phyloP scores from a whole-genome alignment of 129 eudicot genomes.

The Cynara cardunculus region DNA sequence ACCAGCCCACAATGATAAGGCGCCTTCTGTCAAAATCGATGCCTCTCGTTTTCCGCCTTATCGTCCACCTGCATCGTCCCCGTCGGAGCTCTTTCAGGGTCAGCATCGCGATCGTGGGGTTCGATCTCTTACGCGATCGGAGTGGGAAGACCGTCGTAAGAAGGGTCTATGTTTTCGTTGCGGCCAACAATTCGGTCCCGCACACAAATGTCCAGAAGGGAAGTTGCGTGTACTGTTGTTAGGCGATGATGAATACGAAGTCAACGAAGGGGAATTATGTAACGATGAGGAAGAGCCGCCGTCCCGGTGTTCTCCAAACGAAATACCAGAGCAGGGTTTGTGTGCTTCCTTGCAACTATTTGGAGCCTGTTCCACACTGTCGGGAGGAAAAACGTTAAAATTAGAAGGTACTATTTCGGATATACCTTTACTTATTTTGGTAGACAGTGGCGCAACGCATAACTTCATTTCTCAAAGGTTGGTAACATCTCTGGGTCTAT shows the following conservation, averaged over 20 bases:
- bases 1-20: too few relatives aligned
- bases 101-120: neutral
- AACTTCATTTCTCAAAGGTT: neutral
- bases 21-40: too few relatives aligned
- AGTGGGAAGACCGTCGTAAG: too few relatives aligned
- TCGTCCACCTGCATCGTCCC: too few relatives aligned
- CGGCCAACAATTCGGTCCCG: neutral
- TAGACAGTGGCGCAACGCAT: neutral
- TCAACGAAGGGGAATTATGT: too few relatives aligned
- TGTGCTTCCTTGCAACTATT: too few relatives aligned
- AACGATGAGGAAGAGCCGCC: too few relatives aligned
- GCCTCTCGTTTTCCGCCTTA: too few relatives aligned
- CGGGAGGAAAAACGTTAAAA: too few relatives aligned
- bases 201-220: neutral
- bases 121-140: neutral
- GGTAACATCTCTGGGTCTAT: neutral
- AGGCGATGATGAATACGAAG: neutral
- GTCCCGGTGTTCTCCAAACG: too few relatives aligned
- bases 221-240: neutral
- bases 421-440: neutral
- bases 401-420: neutral
- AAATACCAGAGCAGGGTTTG: too few relatives aligned
- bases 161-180: neutral
- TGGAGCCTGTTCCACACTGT: too few relatives aligned
- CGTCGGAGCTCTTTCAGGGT: neutral